Evolutionary conservation across 345 rosid genomes (phyloP).

Genomic region (Dipteronia sinensis): DNA sequence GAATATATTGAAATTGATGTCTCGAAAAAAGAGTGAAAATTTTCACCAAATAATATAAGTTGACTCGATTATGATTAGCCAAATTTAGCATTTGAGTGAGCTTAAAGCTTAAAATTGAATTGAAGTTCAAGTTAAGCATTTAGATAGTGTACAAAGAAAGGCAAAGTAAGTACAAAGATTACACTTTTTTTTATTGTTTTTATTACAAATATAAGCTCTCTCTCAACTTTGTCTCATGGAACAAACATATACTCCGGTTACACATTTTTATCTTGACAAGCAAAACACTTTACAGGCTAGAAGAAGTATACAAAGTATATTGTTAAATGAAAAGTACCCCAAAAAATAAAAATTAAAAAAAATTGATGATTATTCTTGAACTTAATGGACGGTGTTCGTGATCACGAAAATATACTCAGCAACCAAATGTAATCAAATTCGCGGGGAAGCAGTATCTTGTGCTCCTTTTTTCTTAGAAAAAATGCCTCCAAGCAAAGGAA

Average conservation of each 20-base stretch:
- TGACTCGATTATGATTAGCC: background rate
- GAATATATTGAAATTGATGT: background rate
- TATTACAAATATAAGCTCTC: constrained; percentile 2
- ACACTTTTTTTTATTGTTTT: background rate
- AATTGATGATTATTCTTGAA: background rate
- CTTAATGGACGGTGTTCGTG: background rate
- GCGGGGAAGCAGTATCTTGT: constrained; percentile 22
- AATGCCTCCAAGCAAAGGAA: constrained; percentile 66
- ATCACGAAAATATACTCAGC: background rate
- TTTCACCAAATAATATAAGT: background rate
- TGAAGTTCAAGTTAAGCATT: constrained; percentile 10
- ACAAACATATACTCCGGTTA: constrained; percentile 1
- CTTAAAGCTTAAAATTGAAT: background rate
- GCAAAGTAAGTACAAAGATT: constrained; percentile 1
- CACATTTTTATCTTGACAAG: background rate
- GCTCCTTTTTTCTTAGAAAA: constrained; percentile 61
- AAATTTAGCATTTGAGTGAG: background rate
- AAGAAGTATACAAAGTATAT: background rate
- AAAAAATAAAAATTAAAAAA: background rate
- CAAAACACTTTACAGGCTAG: background rate
- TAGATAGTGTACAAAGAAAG: constrained; percentile 5
- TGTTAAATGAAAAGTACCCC: background rate
- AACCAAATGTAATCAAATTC: background rate
- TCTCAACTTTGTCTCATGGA: background rate
- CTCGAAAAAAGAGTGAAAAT: background rate